These are phyloP conservation scores for Kokia cookei DNA, from an alignment of 441 rosid genomes.

Conservation along the genomic window DNA sequence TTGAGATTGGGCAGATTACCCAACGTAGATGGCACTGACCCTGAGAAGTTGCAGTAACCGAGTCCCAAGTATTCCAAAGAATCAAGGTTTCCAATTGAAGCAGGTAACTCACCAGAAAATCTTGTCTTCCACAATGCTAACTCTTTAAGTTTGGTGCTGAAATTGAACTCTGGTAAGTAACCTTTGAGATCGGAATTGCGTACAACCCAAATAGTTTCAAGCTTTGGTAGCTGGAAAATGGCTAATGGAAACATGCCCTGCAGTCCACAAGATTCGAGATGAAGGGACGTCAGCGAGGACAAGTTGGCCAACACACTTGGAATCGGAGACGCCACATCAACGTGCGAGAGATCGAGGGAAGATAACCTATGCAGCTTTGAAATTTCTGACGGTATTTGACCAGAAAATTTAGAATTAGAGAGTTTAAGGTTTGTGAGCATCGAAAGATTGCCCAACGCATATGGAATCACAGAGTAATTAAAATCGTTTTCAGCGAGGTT, in stretches of 20 bases:
- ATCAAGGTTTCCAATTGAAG: constrained; percentile 11
- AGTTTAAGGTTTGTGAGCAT: constrained; percentile 1
- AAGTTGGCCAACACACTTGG: background rate
- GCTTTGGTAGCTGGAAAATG: constrained; percentile 15
- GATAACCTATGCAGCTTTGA: background rate
- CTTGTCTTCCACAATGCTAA: background rate
- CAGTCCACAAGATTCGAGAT: background rate
- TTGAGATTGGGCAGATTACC: background rate
- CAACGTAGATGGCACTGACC: background rate
- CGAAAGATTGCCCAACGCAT: background rate
- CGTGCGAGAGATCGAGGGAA: background rate
- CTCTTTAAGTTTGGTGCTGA: background rate
- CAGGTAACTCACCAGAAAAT: constrained; percentile 14
- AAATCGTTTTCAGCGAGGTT: constrained; percentile 8
- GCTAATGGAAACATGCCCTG: constrained; percentile 8
- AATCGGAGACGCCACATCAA: background rate
- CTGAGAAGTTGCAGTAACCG: background rate
- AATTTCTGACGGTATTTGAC: constrained; percentile 8
- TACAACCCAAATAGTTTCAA: background rate
- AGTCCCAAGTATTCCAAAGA: background rate
- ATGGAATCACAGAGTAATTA: background rate
- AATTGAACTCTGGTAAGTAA: background rate
- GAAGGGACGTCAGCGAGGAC: background rate
- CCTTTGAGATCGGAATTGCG: background rate
- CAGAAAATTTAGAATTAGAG: background rate